A percentile compares a stretch with the other conserved stretches of the same genome.
phyloP scores from a whole-genome alignment of 805 yeast species.

The Candida nonsorbophila region DNA sequence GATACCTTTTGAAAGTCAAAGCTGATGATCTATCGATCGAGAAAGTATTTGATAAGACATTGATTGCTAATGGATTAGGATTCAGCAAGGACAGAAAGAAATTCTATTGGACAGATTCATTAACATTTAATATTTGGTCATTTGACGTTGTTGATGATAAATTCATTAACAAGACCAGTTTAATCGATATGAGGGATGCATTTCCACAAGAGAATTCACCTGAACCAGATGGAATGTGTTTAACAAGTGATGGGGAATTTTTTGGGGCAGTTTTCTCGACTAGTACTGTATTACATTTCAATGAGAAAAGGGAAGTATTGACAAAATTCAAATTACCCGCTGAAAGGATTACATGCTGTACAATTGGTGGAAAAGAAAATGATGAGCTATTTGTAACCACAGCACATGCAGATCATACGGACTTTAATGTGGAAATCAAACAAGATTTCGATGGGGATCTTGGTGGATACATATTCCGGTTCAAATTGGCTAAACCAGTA shows the following conservation, averaged over 20 bases:
- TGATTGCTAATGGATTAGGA: slow-evolving; percentile 65
- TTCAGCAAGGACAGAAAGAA: slow-evolving; percentile 22
- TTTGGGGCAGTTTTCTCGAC: slow-evolving; percentile 68
- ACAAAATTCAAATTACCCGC: slow-evolving; percentile 54
- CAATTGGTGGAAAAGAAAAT: slow-evolving; percentile 56
- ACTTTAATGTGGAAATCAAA: slow-evolving; percentile 22
- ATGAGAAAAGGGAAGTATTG: slow-evolving; percentile 44
- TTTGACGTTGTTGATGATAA: slow-evolving; percentile 28
- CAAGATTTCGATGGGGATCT: slow-evolving; percentile 32
- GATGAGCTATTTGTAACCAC: slow-evolving; percentile 65
- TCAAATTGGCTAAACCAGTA: slow-evolving; percentile 3
- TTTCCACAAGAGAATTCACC: slow-evolving; percentile 12
- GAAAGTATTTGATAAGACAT: slow-evolving; percentile 50
- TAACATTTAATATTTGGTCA: slow-evolving; percentile 27
- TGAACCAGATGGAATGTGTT: slow-evolving; percentile 79
- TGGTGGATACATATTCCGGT: slow-evolving; percentile 43
- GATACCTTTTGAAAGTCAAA: too few relatives aligned
- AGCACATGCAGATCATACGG: slow-evolving; percentile 48
- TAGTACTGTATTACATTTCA: slow-evolving; percentile 48
- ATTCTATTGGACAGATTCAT: slow-evolving; percentile 39
- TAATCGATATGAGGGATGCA: slow-evolving; percentile 26
- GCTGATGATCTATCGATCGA: slow-evolving; percentile 23
- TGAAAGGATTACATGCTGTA: slow-evolving; percentile 59
- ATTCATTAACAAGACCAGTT: slow-evolving; percentile 21
- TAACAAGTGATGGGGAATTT: slow-evolving; percentile 50